phyloP scores from a whole-genome alignment of 768 basidiomycete genomes.

The Calocera cornea region DNA sequence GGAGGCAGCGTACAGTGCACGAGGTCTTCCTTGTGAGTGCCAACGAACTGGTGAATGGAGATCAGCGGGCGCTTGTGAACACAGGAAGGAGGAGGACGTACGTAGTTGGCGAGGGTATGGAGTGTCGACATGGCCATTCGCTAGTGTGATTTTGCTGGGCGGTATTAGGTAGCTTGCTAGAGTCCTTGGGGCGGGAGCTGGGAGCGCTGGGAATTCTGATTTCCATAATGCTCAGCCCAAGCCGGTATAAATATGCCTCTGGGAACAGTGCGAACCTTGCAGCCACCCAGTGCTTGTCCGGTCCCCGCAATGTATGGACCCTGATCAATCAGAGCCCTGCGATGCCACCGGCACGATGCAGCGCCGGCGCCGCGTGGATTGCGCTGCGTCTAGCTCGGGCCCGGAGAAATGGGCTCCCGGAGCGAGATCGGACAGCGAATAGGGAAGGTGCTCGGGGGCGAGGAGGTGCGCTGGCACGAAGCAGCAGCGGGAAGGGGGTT shows the following conservation, averaged over 20 bases:
- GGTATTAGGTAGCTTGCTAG: too few relatives aligned
- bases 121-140: background rate
- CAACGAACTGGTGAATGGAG: background rate
- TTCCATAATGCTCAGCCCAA: background rate
- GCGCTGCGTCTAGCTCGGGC: too few relatives aligned
- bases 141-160: too few relatives aligned
- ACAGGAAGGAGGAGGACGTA: background rate
- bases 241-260: background rate
- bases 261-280: background rate
- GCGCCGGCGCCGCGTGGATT: background rate
- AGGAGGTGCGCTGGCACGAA: too few relatives aligned
- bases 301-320: background rate
- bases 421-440: too few relatives aligned
- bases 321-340: background rate
- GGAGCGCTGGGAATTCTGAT: too few relatives aligned
- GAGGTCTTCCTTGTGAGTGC: background rate
- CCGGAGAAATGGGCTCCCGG: too few relatives aligned
- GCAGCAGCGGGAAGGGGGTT: too few relatives aligned
- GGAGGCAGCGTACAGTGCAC: background rate
- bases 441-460: too few relatives aligned
- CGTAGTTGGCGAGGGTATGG: background rate
- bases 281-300: background rate
- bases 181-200: too few relatives aligned
- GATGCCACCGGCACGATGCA: background rate
- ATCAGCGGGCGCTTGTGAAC: background rate